Evolutionary conservation across 164 flowering plant species (phyloP), one percentile per base, ranked within the genome.

Genomic region (Vitis riparia): DNA sequence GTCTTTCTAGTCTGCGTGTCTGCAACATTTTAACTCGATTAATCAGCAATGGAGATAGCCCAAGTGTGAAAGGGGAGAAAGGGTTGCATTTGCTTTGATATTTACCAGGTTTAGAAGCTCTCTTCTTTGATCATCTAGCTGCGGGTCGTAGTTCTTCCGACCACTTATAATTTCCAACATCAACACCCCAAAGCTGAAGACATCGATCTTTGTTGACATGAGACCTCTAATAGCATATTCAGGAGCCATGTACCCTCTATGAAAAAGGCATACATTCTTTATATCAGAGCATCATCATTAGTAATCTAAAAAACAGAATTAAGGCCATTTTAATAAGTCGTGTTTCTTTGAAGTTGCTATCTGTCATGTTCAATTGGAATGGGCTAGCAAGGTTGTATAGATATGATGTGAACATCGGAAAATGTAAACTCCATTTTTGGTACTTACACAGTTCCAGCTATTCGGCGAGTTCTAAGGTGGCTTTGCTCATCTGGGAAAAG

Each of bases 161-260:
- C 71, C 63, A 49, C 63, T 68, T 68, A 68, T 56, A 3, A 68
- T 58, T 48, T 68, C 71, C 58, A 68, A 49, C 11, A 59, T 23
- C 63, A 68, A 13, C 27, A 68, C 63, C 9, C 71, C 71, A 68
- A 68, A 68, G 55, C 71, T 68, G 58, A 17, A 68, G 2, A 68
- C 63, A 14, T 68, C 71, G 23, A 52, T 68, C 71, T 59, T 58
- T 23, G 27, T 2, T 23, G 27, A 58, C 37, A 68, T 48, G 9
- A 48, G 15, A 44, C 71, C 63, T 23, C 27, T 49, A 12, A 48
- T 47, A 4, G 71, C 63, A 58, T 67, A 67, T 48, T 57, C 70
- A 11, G 69, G 27, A 30, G 69, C 69, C 69, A 67, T 67, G 27
- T 67, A 68, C 8, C 71, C 71, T 16, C 71, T 68, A 16, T 0